A percentile compares a stretch with the other conserved stretches of the same genome.
phyloP scores from a whole-genome alignment of 225 moss, liverwort and hornwort species.

The Physcomitrellopsis africana region DNA sequence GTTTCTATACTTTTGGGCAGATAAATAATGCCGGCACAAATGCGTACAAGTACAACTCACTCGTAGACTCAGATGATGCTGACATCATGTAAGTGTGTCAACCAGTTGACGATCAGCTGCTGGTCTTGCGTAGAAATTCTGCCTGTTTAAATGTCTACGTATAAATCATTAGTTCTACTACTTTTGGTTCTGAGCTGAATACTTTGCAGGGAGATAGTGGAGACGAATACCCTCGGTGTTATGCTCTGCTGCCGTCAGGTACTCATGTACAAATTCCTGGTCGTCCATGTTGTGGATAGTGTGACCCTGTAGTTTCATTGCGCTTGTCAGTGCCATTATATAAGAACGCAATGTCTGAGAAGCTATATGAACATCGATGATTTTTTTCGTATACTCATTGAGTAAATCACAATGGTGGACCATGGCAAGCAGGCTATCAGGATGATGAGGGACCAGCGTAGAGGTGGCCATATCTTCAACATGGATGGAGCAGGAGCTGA shows the following conservation, averaged over 20 bases:
- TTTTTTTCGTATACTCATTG: constrained; percentile 8
- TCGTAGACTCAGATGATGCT: constrained; percentile 90
- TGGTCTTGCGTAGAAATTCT: constrained; percentile 10
- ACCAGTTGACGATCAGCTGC: too few species aligned
- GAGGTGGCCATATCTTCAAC: constrained; percentile 96
- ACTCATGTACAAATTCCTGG: constrained; percentile 26
- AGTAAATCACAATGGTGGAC: constrained; percentile 19
- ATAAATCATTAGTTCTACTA: constrained; percentile 1
- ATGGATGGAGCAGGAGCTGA: constrained; percentile 99
- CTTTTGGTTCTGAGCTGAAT: constrained; percentile 32
- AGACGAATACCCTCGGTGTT: constrained; percentile 95
- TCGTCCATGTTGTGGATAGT: constrained; percentile 11
- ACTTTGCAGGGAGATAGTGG: constrained; percentile 88
- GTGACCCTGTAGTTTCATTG: constrained; percentile 11
- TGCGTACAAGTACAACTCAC: constrained; percentile 86
- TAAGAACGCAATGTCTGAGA: background rate
- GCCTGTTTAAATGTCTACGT: background rate
- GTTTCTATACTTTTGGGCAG: constrained; percentile 46
- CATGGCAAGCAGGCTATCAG: constrained; percentile 70
- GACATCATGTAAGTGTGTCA: constrained; percentile 68
- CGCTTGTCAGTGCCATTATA: background rate
- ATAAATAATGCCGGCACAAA: constrained; percentile 99
- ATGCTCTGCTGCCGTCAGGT: constrained; percentile 99
- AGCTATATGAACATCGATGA: background rate
- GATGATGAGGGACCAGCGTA: constrained; percentile 74